A percentile compares a stretch with the other conserved stretches of the same genome.
These are phyloP conservation scores for Podila minutissima DNA, from an alignment of 192 early-diverging fungal species.

Conservation along the genomic window DNA sequence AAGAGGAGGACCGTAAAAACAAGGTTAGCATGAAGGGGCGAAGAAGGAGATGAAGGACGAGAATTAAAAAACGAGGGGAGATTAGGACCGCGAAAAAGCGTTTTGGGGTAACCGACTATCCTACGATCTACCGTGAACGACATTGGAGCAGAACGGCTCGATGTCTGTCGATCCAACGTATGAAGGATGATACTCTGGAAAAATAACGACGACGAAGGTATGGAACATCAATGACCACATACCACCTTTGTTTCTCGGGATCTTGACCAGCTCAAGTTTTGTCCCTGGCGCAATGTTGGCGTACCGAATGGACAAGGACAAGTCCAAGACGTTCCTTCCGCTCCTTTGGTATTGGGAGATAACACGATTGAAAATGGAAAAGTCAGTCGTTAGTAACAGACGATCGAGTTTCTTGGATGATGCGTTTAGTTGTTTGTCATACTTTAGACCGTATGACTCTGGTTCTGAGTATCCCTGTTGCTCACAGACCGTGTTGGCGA, in stretches of 20 bases:
- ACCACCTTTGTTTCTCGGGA: background rate
- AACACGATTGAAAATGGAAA: background rate
- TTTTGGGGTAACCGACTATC: too few relatives aligned
- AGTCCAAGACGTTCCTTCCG: slow-evolving; percentile 62
- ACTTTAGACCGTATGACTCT: slow-evolving; percentile 64
- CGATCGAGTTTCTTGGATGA: too few relatives aligned
- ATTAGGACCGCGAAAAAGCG: background rate
- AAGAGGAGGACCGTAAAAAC: too few relatives aligned
- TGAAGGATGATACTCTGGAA: background rate
- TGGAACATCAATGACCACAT: background rate
- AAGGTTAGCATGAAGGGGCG: background rate
- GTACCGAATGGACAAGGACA: slow-evolving; percentile 76
- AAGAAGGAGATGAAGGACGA: background rate
- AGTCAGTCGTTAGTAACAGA: background rate
- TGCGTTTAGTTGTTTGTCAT: background rate
- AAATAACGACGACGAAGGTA: background rate
- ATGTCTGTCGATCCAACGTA: background rate
- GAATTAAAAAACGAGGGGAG: background rate
- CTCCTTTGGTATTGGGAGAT: background rate
- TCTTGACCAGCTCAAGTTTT: slow-evolving; percentile 63
- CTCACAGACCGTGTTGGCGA: slow-evolving; percentile 65
- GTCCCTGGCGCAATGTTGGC: slow-evolving; percentile 80
- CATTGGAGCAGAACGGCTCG: too few relatives aligned
- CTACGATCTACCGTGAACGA: too few relatives aligned
- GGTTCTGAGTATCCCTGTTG: slow-evolving; percentile 56